Percentiles rank a stretch among this genome's conserved stretches.
phyloP scores from a whole-genome alignment of 2,329 filamentous ascomycete genomes.

The Diplodia mutila region DNA sequence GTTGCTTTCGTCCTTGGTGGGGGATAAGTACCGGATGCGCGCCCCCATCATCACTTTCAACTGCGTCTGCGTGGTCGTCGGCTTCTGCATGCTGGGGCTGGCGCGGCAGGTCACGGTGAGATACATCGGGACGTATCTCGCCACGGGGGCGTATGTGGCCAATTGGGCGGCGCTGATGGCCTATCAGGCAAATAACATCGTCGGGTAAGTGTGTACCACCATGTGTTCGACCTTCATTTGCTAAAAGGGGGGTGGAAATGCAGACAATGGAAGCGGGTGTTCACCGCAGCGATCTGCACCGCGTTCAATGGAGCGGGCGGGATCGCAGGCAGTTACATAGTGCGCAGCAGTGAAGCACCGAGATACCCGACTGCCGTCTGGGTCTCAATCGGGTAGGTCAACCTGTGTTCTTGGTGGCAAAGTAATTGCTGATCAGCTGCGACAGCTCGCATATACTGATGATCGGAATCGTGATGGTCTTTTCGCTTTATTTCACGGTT shows the following conservation, averaged over 20 bases:
- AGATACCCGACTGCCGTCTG: constrained; percentile 68
- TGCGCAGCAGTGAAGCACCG: constrained; percentile 64
- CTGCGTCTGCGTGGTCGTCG: constrained; percentile 62
- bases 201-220: constrained; percentile 37
- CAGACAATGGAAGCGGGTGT: constrained; percentile 67
- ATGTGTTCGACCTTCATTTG: constrained; percentile 31
- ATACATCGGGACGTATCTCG: constrained; percentile 67
- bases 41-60: constrained; percentile 70
- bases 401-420: not conserved
- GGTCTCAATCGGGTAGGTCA: constrained; percentile 61
- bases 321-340: constrained; percentile 69
- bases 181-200: constrained; percentile 64
- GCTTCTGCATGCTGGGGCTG: constrained; percentile 69
- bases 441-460: constrained; percentile 61
- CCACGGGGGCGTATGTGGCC: constrained; percentile 68
- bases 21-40: constrained; percentile 64
- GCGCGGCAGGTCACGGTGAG: constrained; percentile 61
- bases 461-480: constrained; percentile 56
- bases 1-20: constrained; percentile 63
- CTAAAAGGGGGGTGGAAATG: not conserved
- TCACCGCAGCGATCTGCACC: constrained; percentile 63
- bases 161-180: constrained; percentile 71
- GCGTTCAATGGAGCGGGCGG: constrained; percentile 66
- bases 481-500: constrained; percentile 58
- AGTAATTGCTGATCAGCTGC: not conserved